Base-by-base conservation (phyloP, 176 grass and related monocot species). In the Alopecurus myosuroides region DNA sequence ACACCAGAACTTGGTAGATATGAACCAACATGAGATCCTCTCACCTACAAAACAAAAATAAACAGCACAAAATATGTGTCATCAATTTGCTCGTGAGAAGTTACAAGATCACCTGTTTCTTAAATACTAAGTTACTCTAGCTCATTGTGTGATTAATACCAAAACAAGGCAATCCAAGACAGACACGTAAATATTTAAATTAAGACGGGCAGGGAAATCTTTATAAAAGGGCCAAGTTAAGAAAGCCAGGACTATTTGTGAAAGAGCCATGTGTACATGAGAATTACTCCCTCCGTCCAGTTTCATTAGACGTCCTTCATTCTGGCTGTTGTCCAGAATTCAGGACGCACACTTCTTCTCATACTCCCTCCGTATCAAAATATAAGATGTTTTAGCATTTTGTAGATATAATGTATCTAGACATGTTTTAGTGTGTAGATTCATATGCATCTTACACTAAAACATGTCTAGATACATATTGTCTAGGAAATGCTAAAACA, bases 1-100 rank as follows among this genome's bases (percentile, higher is more conserved):
- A 98, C 93, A 75, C 96, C 96, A 92, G 83, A 98, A 90, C 89
- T 95, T 78, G 93, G 93, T 85, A 98, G 93, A 74, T 98, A 95
- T 42, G 93, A 98, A 90, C 93, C 93, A 83, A 98, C 96, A 92
- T 98, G 96, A 82, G 93, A 94, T 60, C 96, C 96, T 87, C 93
- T 92, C 82, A 95, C 91, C 96, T 98, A 74, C 17, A 88, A 62
- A 39, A 86, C 60, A 93, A 74, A 39, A 86, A 86, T 83, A 78
- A 86, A 3, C 20, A 25, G 26, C 60, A 85, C 35, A 80, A 45
- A 30, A 34, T 57, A 56, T 28, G 19, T 8, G 73, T 49, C 23
- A 77, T 67, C 55, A 90, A 81, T 81, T 84, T 88, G 40, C 36
- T 68, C 11, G 7, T 39, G 25, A 60, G 29, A 77, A 81, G 69